phyloP scores from a whole-genome alignment of 345 rosid species.

The Linum lewisii region DNA sequence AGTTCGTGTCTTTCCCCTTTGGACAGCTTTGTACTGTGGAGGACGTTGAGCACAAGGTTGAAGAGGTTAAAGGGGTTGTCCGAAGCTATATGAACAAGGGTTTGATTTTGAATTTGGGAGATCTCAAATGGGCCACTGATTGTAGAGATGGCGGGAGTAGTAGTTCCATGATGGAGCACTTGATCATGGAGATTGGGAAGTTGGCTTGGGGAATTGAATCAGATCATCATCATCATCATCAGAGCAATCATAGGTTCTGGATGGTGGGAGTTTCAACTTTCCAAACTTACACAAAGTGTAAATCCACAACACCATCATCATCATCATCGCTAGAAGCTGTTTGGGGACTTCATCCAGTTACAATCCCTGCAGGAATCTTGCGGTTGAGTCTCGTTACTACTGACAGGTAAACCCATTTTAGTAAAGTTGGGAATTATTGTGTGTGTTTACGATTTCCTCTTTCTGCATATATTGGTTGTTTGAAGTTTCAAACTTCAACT shows the following conservation, averaged over 20 bases:
- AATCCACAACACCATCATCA: slow-evolving; percentile 36
- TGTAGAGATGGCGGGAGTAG: slow-evolving; percentile 25
- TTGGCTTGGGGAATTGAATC: slow-evolving; percentile 42
- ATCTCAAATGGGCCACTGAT: slow-evolving; percentile 62
- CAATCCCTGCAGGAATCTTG: slow-evolving; percentile 59
- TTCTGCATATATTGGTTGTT: background rate
- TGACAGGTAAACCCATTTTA: slow-evolving; percentile 42
- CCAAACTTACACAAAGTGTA: slow-evolving; percentile 65
- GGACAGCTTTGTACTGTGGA: background rate
- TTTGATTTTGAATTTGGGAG: slow-evolving; percentile 12
- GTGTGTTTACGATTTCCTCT: background rate
- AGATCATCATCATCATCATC: slow-evolving; percentile 2
- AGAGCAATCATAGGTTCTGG: slow-evolving; percentile 42
- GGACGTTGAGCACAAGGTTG: background rate
- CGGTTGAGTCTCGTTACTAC: slow-evolving; percentile 55
- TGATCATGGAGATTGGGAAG: slow-evolving; percentile 67
- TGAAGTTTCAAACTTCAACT: background rate
- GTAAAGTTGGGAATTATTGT: slow-evolving; percentile 15
- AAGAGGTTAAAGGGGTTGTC: background rate
- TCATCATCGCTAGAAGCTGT: slow-evolving; percentile 43
- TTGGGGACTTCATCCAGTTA: slow-evolving; percentile 62
- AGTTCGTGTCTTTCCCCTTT: background rate
- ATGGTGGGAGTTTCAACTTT: slow-evolving; percentile 80
- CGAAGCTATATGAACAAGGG: background rate
- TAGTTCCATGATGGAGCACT: slow-evolving; percentile 50